Conservation (phyloP, 768 basidiomycete species). For the Albatrellus ellisii region DNA sequence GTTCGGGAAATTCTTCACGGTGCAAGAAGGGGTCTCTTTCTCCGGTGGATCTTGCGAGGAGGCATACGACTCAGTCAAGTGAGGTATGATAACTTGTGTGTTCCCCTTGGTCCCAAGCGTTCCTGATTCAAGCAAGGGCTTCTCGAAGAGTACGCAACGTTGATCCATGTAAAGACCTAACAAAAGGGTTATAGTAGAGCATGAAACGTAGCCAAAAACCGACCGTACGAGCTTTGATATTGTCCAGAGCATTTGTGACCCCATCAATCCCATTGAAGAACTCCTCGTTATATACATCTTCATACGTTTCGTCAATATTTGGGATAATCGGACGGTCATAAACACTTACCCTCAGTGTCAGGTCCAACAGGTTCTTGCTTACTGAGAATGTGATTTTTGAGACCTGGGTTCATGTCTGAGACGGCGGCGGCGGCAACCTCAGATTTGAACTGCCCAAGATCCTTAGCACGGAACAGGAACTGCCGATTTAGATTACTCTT, state of each 20-base stretch:
- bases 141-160: constrained; percentile 92
- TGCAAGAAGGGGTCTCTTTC: constrained; percentile 93
- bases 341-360: constrained; percentile 74
- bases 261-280: constrained; percentile 87
- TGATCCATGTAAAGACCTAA: constrained; percentile 96
- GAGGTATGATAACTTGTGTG: constrained; percentile 87
- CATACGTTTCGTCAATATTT: constrained; percentile 8
- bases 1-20: constrained; percentile 98
- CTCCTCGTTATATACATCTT: constrained; percentile 76
- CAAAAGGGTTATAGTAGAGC: constrained; percentile 5
- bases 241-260: constrained; percentile 96
- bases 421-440: constrained; percentile 89
- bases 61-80: constrained; percentile 92
- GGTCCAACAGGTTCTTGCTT: constrained; percentile 91
- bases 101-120: constrained; percentile 98
- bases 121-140: constrained; percentile 92
- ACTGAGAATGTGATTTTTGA: constrained; percentile 73
- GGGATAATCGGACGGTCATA: not conserved
- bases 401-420: constrained; percentile 88
- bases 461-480: constrained; percentile 94
- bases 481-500: constrained; percentile 98
- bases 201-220: not conserved
- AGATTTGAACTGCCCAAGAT: constrained; percentile 93
- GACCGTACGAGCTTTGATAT: constrained; percentile 81
- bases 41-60: constrained; percentile 99